Evolutionary conservation across 2,329 filamentous ascomycete species (phyloP).

Genomic region (Gyromitra esculenta): DNA sequence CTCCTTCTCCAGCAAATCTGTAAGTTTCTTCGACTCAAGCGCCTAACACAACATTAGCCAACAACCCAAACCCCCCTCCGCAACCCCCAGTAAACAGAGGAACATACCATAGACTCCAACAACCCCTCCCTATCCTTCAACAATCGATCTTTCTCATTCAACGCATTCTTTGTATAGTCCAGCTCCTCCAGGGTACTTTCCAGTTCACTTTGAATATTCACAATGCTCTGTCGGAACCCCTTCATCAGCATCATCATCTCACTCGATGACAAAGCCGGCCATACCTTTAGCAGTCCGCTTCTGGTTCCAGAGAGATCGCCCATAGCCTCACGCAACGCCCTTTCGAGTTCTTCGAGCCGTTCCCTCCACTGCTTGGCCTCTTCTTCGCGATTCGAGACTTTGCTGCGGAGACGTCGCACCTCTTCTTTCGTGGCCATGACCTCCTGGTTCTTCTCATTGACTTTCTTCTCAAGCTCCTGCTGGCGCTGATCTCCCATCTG

Average conservation of each 20-base stretch:
- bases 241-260: slow-evolving; percentile 47
- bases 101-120: slow-evolving; percentile 68
- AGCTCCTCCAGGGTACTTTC: slow-evolving; percentile 85
- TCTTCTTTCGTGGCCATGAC: slow-evolving; percentile 85
- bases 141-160: slow-evolving; percentile 89
- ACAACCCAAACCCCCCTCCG: not conserved
- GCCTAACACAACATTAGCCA: slow-evolving; percentile 69
- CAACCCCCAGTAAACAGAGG: not conserved
- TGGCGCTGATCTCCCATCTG: slow-evolving; percentile 88
- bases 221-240: slow-evolving; percentile 71
- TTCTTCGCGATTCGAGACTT: slow-evolving; percentile 80
- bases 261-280: slow-evolving; percentile 54
- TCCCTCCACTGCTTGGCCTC: slow-evolving; percentile 93
- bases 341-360: slow-evolving; percentile 87
- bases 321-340: slow-evolving; percentile 83
- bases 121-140: slow-evolving; percentile 89
- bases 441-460: slow-evolving; percentile 92
- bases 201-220: slow-evolving; percentile 85
- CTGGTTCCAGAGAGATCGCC: slow-evolving; percentile 88
- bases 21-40: slow-evolving; percentile 83
- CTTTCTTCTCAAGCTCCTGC: slow-evolving; percentile 90
- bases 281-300: slow-evolving; percentile 81
- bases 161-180: slow-evolving; percentile 76
- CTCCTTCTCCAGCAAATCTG: slow-evolving; percentile 91
- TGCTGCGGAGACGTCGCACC: slow-evolving; percentile 81